Evolutionary conservation across 208 protist species (phyloP).

Genomic region (Leishmania mexicana): DNA sequence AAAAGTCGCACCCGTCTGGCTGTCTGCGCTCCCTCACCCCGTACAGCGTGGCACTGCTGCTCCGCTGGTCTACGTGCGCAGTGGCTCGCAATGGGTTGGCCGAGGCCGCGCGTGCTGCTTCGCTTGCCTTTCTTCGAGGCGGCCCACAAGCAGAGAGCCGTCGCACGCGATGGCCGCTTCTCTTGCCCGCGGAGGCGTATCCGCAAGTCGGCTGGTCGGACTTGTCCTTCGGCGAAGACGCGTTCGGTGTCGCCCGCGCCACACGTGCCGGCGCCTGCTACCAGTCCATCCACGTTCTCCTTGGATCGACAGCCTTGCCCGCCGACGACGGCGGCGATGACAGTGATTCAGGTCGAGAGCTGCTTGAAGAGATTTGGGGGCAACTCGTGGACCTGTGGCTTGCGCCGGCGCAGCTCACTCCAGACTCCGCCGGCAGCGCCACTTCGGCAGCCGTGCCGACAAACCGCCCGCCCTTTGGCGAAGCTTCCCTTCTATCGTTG

Average conservation of each 20-base stretch:
- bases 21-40: conserved; percentile 12
- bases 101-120: conserved; percentile 25
- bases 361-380: conserved; percentile 11
- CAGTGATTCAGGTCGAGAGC: background rate
- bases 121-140: background rate
- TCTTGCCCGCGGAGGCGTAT: conserved; percentile 28
- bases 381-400: conserved; percentile 31
- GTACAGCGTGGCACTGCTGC: conserved; percentile 27
- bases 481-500: conserved; percentile 58
- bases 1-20: background rate
- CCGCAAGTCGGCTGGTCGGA: conserved; percentile 7
- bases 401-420: conserved; percentile 10
- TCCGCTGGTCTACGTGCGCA: conserved; percentile 52
- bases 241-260: background rate
- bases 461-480: conserved; percentile 44
- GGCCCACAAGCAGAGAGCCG: background rate
- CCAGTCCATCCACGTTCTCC: conserved; percentile 27
- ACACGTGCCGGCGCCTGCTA: conserved; percentile 26
- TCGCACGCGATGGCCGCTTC: conserved; percentile 16
- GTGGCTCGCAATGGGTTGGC: conserved; percentile 33
- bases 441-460: background rate
- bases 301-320: conserved; percentile 15
- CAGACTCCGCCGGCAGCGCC: background rate
- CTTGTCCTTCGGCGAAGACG: conserved; percentile 15
- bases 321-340: background rate